Base-by-base conservation (phyloP, 2,329 filamentous ascomycete genomes). In the Septoria petroselini region DNA sequence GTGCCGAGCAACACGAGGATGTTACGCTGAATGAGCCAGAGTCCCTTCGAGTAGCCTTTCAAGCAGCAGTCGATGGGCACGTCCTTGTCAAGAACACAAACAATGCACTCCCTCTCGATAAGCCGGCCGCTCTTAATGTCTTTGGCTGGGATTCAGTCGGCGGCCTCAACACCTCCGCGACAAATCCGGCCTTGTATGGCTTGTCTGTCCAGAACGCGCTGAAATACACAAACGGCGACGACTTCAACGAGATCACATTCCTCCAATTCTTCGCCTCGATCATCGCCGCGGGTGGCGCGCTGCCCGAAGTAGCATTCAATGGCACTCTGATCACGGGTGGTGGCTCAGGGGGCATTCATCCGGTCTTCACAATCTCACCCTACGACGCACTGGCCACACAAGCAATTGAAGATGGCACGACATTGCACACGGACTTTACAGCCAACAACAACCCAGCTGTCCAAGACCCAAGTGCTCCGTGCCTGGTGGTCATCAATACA, bases 61-160 rank as follows among this genome's bases (percentile, higher is more conserved):
- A 79, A 11, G 76, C 77, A 1, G 81, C 80, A 0, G 68, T 82
- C 1, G 80, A 83, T 54, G 80, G 82, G 4, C 80, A 83, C 39
- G 81, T 84, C 2, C 71, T 84, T 0, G 71, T 84, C 23, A 84
- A 84, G 63, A 84, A 85, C 62, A 68, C 62, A 23, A 76, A 78
- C 37, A 71, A 71, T 7, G 69, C 78, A 0, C 70, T 84, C 1
- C 81, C 81, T 0, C 64, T 85, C 0, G 70, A 71, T 6, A 64
- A 55, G 7, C 73, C 72, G 6, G 75, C 71, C 52, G 59, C 78
- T 53, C 56, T 85, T 41, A 78, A 80, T 1, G 54, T 84, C 19
- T 63, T 63, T 30, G 65, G 64, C 33, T 65, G 58, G 43, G 62
- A 65, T 46, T 62, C 63, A 14, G 48, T 53, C 9, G 55, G 52